A percentile compares a stretch with the other conserved stretches of the same genome.
Evolutionary conservation across 2,329 filamentous ascomycete genomes (phyloP).

Genomic region (Penicillium sp.): DNA sequence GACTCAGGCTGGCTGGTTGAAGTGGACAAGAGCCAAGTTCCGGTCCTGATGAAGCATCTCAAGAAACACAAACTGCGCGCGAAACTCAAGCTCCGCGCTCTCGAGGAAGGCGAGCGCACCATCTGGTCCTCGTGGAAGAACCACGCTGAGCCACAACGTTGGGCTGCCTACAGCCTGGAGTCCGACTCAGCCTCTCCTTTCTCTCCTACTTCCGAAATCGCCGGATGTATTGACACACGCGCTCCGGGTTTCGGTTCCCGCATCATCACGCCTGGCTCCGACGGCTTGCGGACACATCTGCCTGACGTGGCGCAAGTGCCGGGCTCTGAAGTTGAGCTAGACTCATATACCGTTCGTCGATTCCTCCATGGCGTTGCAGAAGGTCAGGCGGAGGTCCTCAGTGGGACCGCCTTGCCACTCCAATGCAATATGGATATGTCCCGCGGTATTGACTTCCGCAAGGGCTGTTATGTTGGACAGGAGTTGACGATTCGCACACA

Average conservation of each 20-base stretch:
- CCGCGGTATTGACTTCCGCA: conserved; percentile 85
- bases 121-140: conserved; percentile 78
- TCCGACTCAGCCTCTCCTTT: conserved; percentile 35
- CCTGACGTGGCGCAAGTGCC: conserved; percentile 42
- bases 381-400: conserved; percentile 75
- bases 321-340: conserved; percentile 52
- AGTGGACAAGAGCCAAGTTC: conserved; percentile 70
- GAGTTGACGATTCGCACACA: conserved; percentile 94
- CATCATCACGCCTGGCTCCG: conserved; percentile 40
- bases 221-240: conserved; percentile 42
- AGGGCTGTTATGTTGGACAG: conserved; percentile 96
- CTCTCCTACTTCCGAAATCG: conserved; percentile 27
- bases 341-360: conserved; percentile 72
- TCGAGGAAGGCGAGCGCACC: conserved; percentile 65
- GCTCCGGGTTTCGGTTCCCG: conserved; percentile 45
- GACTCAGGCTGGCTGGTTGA: conserved; percentile 71
- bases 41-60: conserved; percentile 68
- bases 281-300: conserved; percentile 34
- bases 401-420: conserved; percentile 74
- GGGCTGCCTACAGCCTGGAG: conserved; percentile 43
- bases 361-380: conserved; percentile 83
- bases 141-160: conserved; percentile 33
- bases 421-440: conserved; percentile 88
- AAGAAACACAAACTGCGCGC: conserved; percentile 83
- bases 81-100: conserved; percentile 69